Evolutionary conservation across 1,284 basidiomycete species (phyloP).

Genomic region (Leccinum pallidistipes): DNA sequence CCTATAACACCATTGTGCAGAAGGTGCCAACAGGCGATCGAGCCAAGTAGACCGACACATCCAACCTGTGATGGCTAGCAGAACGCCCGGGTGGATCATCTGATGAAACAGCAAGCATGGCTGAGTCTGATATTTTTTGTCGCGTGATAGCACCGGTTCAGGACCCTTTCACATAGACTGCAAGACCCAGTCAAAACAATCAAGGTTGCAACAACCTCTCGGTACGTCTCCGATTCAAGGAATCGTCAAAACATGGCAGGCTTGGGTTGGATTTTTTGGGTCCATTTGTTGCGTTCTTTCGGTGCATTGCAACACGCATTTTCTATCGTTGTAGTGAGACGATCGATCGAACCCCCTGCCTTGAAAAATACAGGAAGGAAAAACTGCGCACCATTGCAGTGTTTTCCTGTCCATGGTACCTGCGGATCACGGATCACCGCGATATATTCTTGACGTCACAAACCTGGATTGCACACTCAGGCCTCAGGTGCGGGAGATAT

Average conservation of each 20-base stretch:
- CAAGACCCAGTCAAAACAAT: neutral
- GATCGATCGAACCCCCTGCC: too few species aligned
- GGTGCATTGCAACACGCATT: too few species aligned
- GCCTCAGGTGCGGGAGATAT: neutral
- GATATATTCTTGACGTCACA: neutral
- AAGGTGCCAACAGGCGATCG: neutral
- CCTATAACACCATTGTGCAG: too few species aligned
- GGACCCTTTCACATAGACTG: neutral
- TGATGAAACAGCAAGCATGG: slow-evolving; percentile 55
- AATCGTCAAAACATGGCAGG: neutral
- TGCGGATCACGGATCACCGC: too few species aligned
- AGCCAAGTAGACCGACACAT: slow-evolving; percentile 35
- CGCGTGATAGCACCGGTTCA: neutral
- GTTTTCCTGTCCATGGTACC: too few species aligned
- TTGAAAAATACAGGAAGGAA: too few species aligned
- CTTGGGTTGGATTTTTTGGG: too few species aligned
- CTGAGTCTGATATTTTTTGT: slow-evolving; percentile 47
- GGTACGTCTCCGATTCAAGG: slow-evolving; percentile 37
- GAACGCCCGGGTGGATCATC: slow-evolving; percentile 46
- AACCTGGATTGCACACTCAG: neutral
- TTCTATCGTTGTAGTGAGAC: too few species aligned
- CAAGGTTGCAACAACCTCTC: slow-evolving; percentile 42
- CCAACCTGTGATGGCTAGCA: slow-evolving; percentile 50
- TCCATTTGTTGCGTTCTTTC: too few species aligned
- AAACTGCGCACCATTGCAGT: too few species aligned